Percentiles rank a stretch among this genome's conserved stretches.
phyloP scores from a whole-genome alignment of 441 rosid species.

The Lepidium campestre region DNA sequence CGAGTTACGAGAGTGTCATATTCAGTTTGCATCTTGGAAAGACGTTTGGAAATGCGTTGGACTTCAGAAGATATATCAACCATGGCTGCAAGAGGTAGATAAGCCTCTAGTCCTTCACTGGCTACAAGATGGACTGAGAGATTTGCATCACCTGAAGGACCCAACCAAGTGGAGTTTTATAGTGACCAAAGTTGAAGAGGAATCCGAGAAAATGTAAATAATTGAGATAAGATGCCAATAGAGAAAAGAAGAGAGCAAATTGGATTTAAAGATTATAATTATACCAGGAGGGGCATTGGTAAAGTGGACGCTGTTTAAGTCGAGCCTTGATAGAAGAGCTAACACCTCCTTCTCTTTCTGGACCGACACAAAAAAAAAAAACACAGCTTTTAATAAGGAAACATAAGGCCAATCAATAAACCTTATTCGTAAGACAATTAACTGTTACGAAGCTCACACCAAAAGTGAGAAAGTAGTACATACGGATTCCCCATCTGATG shows the following conservation, averaged over 20 bases:
- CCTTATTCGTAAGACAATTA: not conserved
- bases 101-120: conserved; percentile 92
- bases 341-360: conserved; percentile 86
- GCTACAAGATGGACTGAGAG: conserved; percentile 89
- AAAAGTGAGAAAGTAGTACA: not conserved
- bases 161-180: not conserved
- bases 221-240: not conserved
- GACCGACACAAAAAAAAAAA: conserved; percentile 16
- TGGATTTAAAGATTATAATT: not conserved
- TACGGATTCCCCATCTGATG: not conserved
- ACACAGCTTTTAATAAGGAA: not conserved
- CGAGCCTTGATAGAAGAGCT: conserved; percentile 84
- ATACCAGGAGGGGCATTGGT: conserved; percentile 66
- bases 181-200: not conserved
- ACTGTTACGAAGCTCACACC: not conserved
- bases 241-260: not conserved
- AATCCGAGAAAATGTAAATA: not conserved
- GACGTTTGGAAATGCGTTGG: conserved; percentile 82
- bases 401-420: not conserved
- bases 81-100: conserved; percentile 92
- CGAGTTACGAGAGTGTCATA: conserved; percentile 68
- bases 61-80: conserved; percentile 87
- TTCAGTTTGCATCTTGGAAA: conserved; percentile 80
- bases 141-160: conserved; percentile 59
- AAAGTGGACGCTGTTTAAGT: conserved; percentile 54